Conservation (phyloP, 1,284 basidiomycete species). For the Boletellus deceptivus region DNA sequence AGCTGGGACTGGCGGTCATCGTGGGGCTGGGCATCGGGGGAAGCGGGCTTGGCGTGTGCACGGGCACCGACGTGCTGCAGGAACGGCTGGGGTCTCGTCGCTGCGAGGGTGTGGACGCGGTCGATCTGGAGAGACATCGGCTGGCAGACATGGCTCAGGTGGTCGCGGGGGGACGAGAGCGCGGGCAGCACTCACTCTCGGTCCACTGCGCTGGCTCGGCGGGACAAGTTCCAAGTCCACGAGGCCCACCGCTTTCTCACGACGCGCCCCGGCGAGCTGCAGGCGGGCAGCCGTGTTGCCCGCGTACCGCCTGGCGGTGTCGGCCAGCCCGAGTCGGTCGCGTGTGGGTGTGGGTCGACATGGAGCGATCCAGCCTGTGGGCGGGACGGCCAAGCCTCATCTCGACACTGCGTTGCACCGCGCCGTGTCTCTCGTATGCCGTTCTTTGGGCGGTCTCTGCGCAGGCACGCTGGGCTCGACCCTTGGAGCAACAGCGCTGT, state of each 20-base stretch:
- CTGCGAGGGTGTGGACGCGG: conserved; percentile 23
- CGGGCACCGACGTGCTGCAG: conserved; percentile 1
- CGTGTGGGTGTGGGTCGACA: no score
- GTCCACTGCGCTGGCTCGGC: conserved; percentile 15
- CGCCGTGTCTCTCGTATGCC: no score
- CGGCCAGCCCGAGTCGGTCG: no score
- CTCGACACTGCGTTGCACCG: no score
- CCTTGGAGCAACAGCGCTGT: no score
- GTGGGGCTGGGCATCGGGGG: conserved; percentile 3
- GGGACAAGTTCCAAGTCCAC: conserved; percentile 25
- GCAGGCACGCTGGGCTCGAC: no score
- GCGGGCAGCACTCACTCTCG: conserved; percentile 6
- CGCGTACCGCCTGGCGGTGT: no score
- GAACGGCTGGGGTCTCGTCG: conserved; percentile 18
- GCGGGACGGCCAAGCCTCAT: no score
- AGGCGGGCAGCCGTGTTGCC: no score
- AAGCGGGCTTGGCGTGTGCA: conserved; percentile 9
- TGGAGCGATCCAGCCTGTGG: no score
- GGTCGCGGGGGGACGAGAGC: not conserved
- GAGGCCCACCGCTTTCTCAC: conserved; percentile 24
- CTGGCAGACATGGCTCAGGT: not conserved
- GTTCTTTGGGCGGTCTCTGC: no score
- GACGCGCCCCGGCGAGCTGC: not conserved
- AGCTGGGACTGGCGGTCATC: conserved; percentile 30
- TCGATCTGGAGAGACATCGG: conserved; percentile 30